phyloP scores from a whole-genome alignment of 495 filamentous ascomycete genomes.

The Hamigera avellanea region DNA sequence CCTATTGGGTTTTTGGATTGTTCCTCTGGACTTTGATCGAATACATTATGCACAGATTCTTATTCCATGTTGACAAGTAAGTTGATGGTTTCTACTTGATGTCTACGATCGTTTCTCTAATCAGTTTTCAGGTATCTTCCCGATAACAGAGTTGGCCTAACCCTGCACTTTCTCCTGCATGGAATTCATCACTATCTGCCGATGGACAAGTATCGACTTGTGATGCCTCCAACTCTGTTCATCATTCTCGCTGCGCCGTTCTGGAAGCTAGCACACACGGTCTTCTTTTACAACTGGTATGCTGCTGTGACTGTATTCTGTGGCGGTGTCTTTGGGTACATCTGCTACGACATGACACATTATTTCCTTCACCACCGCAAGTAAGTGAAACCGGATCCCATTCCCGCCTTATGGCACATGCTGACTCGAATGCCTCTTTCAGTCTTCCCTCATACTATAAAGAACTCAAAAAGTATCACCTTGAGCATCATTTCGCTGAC shows the following conservation, averaged over 20 bases:
- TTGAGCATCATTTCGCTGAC: slow-evolving; percentile 93
- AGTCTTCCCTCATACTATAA: slow-evolving; percentile 79
- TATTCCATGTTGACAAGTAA: slow-evolving; percentile 91
- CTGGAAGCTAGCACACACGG: slow-evolving; percentile 78
- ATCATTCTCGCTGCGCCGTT: slow-evolving; percentile 75
- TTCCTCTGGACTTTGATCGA: slow-evolving; percentile 83
- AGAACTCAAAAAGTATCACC: slow-evolving; percentile 89
- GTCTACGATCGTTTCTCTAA: slow-evolving; percentile 6
- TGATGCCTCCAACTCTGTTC: slow-evolving; percentile 94
- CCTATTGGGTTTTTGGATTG: slow-evolving; percentile 55
- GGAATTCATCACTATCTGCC: slow-evolving; percentile 97
- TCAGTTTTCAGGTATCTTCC: slow-evolving; percentile 57
- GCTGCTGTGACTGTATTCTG: slow-evolving; percentile 66
- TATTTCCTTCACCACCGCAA: slow-evolving; percentile 99
- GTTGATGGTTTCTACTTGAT: slow-evolving; percentile 12
- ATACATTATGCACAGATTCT: slow-evolving; percentile 77
- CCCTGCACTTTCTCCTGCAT: slow-evolving; percentile 86
- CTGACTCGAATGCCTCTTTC: neutral
- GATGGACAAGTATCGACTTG: slow-evolving; percentile 93
- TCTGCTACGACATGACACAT: slow-evolving; percentile 94
- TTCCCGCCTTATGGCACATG: neutral
- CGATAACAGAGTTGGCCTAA: slow-evolving; percentile 82
- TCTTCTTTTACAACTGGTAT: slow-evolving; percentile 82
- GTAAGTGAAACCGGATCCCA: slow-evolving; percentile 29
- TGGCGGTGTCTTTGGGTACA: slow-evolving; percentile 90